Conservation (phyloP, 805 yeast species). For the Schwanniomyces polymorphus region DNA sequence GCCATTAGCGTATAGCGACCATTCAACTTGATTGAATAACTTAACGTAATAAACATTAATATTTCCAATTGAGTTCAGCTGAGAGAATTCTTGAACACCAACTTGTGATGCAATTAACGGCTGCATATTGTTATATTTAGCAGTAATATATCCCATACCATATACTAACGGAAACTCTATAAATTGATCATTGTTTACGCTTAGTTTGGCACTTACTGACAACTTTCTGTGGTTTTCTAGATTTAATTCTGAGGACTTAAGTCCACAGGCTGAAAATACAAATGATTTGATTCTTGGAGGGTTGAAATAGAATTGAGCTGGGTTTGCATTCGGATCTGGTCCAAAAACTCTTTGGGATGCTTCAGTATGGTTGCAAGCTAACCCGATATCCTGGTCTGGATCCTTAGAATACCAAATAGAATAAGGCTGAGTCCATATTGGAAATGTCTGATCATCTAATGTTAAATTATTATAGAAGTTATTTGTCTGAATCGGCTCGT, state of each 20-base stretch:
- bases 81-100: constrained; percentile 56
- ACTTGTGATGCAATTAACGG: constrained; percentile 62
- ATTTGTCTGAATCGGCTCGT: constrained; percentile 65
- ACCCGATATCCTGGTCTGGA: constrained; percentile 50
- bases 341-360: constrained; percentile 67
- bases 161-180: constrained; percentile 64
- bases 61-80: constrained; percentile 33
- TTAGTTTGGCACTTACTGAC: constrained; percentile 25
- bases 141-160: constrained; percentile 82
- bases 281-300: constrained; percentile 68
- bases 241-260: constrained; percentile 17
- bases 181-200: constrained; percentile 7
- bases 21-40: constrained; percentile 56
- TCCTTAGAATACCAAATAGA: constrained; percentile 65
- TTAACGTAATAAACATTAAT: constrained; percentile 51
- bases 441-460: constrained; percentile 63
- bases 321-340: constrained; percentile 52
- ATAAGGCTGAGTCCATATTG: constrained; percentile 83
- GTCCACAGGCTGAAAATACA: constrained; percentile 37
- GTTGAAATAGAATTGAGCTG: constrained; percentile 62
- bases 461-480: constrained; percentile 76
- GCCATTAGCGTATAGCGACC: constrained; percentile 64
- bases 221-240: constrained; percentile 29
- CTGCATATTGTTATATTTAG: constrained; percentile 47
- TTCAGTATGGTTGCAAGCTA: constrained; percentile 66